A percentile compares a stretch with the other conserved stretches of the same genome.
Evolutionary conservation across 306 rosid genomes (phyloP).

Genomic region (Quercus bicolor): DNA sequence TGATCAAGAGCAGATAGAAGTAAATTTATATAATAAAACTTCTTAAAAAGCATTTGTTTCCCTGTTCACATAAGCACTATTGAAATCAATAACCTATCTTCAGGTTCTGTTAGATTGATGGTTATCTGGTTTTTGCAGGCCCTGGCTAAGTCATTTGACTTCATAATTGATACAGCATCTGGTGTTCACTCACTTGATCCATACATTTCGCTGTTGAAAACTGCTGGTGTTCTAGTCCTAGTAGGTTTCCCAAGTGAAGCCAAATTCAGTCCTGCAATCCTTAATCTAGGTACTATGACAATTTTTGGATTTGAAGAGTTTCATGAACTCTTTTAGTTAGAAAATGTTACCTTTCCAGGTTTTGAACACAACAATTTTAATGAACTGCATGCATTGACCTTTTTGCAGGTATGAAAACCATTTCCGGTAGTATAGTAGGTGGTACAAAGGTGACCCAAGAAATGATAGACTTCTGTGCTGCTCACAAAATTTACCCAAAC

Average conservation of each 20-base stretch:
- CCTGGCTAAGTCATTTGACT: conserved; percentile 62
- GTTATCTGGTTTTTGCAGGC: conserved; percentile 35
- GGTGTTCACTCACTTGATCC: conserved; percentile 88
- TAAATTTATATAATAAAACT: conserved; percentile 13
- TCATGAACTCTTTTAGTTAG: not conserved
- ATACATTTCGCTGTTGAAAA: conserved; percentile 66
- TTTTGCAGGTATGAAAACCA: conserved; percentile 53
- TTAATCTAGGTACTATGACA: conserved; percentile 46
- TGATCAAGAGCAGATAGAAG: conserved; percentile 66
- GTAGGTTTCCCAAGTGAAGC: conserved; percentile 78
- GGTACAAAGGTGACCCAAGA: conserved; percentile 69
- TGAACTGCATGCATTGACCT: not conserved
- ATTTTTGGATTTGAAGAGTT: not conserved
- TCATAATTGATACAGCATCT: conserved; percentile 74
- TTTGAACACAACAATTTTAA: not conserved
- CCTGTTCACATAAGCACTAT: not conserved
- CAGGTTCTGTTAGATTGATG: conserved; percentile 6
- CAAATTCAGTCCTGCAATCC: conserved; percentile 62
- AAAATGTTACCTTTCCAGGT: not conserved
- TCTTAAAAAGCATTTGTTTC: conserved; percentile 3
- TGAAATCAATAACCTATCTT: not conserved
- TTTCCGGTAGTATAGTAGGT: conserved; percentile 61
- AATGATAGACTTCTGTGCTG: conserved; percentile 77
- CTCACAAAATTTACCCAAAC: conserved; percentile 50
- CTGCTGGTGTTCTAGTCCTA: conserved; percentile 50